These are phyloP conservation scores for Penicillium sp. DNA, from an alignment of 2,329 filamentous ascomycete species.

Conservation along the genomic window DNA sequence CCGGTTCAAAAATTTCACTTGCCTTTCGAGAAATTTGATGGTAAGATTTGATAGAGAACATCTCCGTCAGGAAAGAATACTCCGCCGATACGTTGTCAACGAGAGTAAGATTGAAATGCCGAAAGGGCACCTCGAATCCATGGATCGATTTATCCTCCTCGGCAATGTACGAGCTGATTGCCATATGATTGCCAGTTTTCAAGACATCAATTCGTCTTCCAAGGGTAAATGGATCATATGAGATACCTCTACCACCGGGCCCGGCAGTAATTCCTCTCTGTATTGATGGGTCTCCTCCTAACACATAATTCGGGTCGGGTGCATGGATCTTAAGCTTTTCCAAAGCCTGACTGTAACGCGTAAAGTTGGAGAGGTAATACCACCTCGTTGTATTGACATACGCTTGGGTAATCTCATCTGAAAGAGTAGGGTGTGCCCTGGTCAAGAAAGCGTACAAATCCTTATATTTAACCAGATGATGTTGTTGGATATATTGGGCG, in stretches of 20 bases:
- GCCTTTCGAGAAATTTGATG: constrained; percentile 79
- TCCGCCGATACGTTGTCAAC: constrained; percentile 93
- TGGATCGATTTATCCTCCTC: constrained; percentile 85
- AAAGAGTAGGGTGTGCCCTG: constrained; percentile 74
- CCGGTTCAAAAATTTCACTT: constrained; percentile 81
- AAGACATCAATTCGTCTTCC: constrained; percentile 82
- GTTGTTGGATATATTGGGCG: constrained; percentile 92
- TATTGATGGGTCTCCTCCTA: constrained; percentile 72
- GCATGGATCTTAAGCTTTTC: constrained; percentile 78
- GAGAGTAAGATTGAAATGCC: constrained; percentile 89
- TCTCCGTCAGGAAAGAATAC: constrained; percentile 86
- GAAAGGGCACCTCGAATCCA: constrained; percentile 85
- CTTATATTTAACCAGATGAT: constrained; percentile 82
- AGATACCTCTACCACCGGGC: constrained; percentile 22
- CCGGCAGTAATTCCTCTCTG: constrained; percentile 48
- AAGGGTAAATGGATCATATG: constrained; percentile 82
- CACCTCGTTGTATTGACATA: constrained; percentile 99
- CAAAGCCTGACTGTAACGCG: constrained; percentile 77
- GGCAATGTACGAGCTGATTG: constrained; percentile 80
- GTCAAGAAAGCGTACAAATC: constrained; percentile 83
- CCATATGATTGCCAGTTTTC: constrained; percentile 66
- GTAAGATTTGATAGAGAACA: constrained; percentile 77
- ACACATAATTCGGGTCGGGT: constrained; percentile 76
- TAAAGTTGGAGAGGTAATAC: constrained; percentile 94
- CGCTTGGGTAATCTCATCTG: constrained; percentile 83